phyloP scores from a whole-genome alignment of 352 stramenopile genomes.

The Phytopythium vexans region DNA sequence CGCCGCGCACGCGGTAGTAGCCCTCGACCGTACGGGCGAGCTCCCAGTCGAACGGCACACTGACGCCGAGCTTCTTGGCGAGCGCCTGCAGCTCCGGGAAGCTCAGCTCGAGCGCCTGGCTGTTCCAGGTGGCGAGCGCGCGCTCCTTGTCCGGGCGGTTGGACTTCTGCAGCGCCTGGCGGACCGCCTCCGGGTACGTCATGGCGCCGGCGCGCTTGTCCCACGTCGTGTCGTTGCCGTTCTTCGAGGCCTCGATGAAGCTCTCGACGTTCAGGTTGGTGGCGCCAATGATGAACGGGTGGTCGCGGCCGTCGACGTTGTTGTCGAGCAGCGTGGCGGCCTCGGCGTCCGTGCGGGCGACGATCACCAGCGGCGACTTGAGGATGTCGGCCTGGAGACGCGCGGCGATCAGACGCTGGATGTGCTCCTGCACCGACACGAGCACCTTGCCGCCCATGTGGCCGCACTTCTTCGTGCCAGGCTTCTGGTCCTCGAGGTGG shows the following conservation, averaged over 20 bases:
- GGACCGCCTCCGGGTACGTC: conserved; percentile 96
- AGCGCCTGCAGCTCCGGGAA: conserved; percentile 77
- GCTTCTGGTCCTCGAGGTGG: conserved; percentile 99
- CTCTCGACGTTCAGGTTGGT: conserved; percentile 89
- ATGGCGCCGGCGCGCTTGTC: conserved; percentile 91
- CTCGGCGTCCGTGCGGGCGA: conserved; percentile 97
- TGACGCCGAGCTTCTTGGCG: conserved; percentile 71
- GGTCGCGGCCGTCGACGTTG: conserved; percentile 96
- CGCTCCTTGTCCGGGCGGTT: conserved; percentile 53
- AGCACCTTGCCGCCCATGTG: conserved; percentile 99
- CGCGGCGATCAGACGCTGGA: conserved; percentile 95
- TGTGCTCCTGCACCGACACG: conserved; percentile 96
- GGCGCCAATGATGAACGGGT: conserved; percentile 97
- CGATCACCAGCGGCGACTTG: conserved; percentile 92
- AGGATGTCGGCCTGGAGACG: conserved; percentile 96
- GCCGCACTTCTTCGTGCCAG: conserved; percentile 98
- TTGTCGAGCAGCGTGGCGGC: conserved; percentile 96
- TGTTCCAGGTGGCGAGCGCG: conserved; percentile 79
- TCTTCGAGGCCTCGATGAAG: conserved; percentile 75
- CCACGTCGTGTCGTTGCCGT: conserved; percentile 81
- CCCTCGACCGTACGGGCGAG: conserved; percentile 94
- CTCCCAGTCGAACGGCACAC: conserved; percentile 95
- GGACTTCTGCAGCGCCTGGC: conserved; percentile 66
- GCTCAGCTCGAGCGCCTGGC: conserved; percentile 69
- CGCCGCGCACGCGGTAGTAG: conserved; percentile 95